Evolutionary conservation across 169 alveolate species (phyloP).

Genomic region (Theileria parva): DNA sequence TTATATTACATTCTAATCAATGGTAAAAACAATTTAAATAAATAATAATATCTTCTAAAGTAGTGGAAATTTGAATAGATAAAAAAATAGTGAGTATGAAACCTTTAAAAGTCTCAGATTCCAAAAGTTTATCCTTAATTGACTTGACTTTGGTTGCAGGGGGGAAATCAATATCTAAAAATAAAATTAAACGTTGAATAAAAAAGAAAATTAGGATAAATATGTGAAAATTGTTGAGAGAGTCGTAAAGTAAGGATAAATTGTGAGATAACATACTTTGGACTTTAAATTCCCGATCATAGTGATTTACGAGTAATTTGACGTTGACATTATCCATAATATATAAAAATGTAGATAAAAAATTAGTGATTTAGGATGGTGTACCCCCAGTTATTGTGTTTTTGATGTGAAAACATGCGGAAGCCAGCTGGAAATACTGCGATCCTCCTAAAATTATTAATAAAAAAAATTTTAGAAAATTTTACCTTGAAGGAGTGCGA

Average conservation of each 20-base stretch:
- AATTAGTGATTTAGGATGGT: conserved; percentile 2
- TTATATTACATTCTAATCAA: conserved; percentile 57
- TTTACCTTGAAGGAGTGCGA: conserved; percentile 65
- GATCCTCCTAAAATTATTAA: conserved; percentile 35
- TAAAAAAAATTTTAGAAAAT: neutral
- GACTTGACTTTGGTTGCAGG: neutral
- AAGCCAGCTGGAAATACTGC: conserved; percentile 61
- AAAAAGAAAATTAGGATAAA: neutral
- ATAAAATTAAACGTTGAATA: neutral
- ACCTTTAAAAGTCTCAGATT: conserved; percentile 36
- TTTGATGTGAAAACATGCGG: conserved; percentile 60
- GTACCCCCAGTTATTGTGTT: conserved; percentile 40
- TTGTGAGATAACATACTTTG: conserved; percentile 26
- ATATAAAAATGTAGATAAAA: neutral
- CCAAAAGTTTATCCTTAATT: conserved; percentile 32
- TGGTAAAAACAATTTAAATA: neutral
- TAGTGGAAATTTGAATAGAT: neutral
- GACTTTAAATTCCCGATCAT: conserved; percentile 36
- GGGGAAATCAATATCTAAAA: conserved; percentile 8
- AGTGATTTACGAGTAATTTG: conserved; percentile 42
- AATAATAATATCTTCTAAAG: neutral
- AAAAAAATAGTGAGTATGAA: neutral
- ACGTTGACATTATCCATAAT: conserved; percentile 37
- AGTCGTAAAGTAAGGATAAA: neutral
- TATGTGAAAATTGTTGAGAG: neutral